Conservation (phyloP, 202 grass and related monocot genomes). For the Elaeis oleifera region DNA sequence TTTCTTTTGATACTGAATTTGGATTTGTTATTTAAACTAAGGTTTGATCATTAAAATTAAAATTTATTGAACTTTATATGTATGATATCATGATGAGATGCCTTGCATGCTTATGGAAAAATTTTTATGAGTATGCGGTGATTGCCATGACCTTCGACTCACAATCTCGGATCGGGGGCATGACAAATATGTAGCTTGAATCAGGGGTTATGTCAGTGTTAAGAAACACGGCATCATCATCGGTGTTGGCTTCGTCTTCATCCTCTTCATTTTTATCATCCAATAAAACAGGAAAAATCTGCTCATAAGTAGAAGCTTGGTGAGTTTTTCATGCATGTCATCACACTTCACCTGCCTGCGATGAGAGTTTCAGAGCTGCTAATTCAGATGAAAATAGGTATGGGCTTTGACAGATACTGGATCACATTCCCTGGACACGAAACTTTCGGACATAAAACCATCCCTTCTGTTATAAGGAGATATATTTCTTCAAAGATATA, state of each 20-base stretch:
- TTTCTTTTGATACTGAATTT: too few relatives aligned
- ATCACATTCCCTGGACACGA: constrained; percentile 61
- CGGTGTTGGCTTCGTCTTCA: constrained; percentile 47
- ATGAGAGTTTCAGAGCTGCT: constrained; percentile 83
- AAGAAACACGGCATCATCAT: constrained; percentile 32
- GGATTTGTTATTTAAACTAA: too few relatives aligned
- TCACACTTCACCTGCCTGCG: constrained; percentile 69
- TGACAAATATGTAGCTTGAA: constrained; percentile 80
- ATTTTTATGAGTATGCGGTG: too few relatives aligned
- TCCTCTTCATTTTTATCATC: constrained; percentile 37
- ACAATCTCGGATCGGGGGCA: too few relatives aligned
- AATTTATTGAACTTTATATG: too few relatives aligned
- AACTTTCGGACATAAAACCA: constrained; percentile 41
- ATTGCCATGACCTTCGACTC: too few relatives aligned
- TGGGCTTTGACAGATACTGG: constrained; percentile 37
- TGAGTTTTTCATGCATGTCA: constrained; percentile 85
- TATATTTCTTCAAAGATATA: neutral
- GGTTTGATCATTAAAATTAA: too few relatives aligned
- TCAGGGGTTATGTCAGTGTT: constrained; percentile 62
- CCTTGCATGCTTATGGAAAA: too few relatives aligned
- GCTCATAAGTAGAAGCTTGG: constrained; percentile 82
- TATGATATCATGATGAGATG: too few relatives aligned
- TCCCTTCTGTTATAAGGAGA: neutral
- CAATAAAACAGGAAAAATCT: constrained; percentile 66
- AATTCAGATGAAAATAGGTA: constrained; percentile 67